phyloP scores from a whole-genome alignment of 2,329 filamentous ascomycete species.

The Xylaria sp. region DNA sequence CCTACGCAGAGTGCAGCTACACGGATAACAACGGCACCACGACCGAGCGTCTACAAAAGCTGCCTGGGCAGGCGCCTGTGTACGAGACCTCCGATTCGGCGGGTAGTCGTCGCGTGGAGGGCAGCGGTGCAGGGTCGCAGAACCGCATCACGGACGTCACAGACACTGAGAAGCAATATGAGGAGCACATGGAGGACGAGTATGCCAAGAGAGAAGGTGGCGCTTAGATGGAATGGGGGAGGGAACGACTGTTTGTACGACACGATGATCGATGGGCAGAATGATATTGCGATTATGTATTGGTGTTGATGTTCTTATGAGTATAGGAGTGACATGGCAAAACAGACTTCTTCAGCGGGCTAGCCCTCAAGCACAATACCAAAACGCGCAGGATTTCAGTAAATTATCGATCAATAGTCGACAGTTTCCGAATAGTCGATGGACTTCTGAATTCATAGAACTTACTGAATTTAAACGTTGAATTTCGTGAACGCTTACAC shows the following conservation, averaged over 20 bases:
- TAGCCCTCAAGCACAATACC: too few relatives aligned
- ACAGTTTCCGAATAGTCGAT: too few relatives aligned
- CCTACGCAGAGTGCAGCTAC: conserved; percentile 39
- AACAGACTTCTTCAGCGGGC: too few relatives aligned
- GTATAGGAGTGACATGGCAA: too few relatives aligned
- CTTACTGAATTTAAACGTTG: too few relatives aligned
- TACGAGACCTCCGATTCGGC: conserved; percentile 30
- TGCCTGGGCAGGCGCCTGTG: conserved; percentile 37
- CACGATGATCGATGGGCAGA: neutral
- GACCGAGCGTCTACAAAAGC: conserved; percentile 35
- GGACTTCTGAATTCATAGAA: too few relatives aligned
- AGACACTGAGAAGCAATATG: conserved; percentile 24
- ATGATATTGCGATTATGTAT: neutral
- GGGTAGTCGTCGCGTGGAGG: conserved; percentile 12
- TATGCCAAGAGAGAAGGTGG: conserved; percentile 34
- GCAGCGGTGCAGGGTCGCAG: neutral
- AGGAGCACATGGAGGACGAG: conserved; percentile 31
- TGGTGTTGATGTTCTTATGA: too few relatives aligned
- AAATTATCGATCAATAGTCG: too few relatives aligned
- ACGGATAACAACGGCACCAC: conserved; percentile 30
- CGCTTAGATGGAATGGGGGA: conserved; percentile 6
- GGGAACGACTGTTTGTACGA: neutral
- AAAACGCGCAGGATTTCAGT: too few relatives aligned
- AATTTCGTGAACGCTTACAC: too few relatives aligned
- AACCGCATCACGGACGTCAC: conserved; percentile 38